Percentiles rank a stretch among this genome's conserved stretches.
These are phyloP conservation scores for Fomitopsis palustris DNA, from an alignment of 1,284 basidiomycete species.

Conservation along the genomic window DNA sequence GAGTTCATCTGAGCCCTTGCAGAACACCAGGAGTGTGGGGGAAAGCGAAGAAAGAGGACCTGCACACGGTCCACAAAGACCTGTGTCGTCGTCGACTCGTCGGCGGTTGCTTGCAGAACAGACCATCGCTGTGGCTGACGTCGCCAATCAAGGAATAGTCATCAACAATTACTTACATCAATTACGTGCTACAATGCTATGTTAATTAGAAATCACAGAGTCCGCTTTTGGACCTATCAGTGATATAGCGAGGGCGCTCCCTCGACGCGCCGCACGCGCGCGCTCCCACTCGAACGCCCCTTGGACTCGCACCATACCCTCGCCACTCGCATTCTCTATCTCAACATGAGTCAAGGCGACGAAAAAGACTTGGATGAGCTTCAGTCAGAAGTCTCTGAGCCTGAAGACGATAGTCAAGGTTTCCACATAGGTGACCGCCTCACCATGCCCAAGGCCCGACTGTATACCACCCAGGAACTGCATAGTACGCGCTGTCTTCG, in stretches of 20 bases:
- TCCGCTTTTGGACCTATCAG: background rate
- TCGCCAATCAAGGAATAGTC: background rate
- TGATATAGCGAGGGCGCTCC: background rate
- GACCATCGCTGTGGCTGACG: background rate
- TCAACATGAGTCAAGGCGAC: background rate
- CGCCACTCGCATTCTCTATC: background rate
- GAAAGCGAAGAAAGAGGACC: background rate
- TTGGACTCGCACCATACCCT: background rate
- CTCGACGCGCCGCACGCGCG: background rate
- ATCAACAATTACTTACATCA: too few relatives aligned
- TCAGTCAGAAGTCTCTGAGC: slow-evolving; percentile 36
- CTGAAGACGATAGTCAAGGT: slow-evolving; percentile 32
- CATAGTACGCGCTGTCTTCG: slow-evolving; percentile 42
- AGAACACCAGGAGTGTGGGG: background rate
- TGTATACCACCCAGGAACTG: slow-evolving; percentile 43
- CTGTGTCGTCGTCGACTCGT: background rate
- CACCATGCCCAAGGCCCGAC: slow-evolving; percentile 31
- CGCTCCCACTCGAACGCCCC: background rate
- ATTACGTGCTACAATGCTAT: too few relatives aligned
- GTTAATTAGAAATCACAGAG: background rate
- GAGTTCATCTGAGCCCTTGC: slow-evolving; percentile 12
- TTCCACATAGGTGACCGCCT: slow-evolving; percentile 49
- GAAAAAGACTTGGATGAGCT: slow-evolving; percentile 47
- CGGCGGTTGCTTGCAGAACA: background rate
- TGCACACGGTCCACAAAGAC: background rate